These are phyloP conservation scores for Talaromyces liani DNA, from an alignment of 495 filamentous ascomycete species.

Conservation along the genomic window DNA sequence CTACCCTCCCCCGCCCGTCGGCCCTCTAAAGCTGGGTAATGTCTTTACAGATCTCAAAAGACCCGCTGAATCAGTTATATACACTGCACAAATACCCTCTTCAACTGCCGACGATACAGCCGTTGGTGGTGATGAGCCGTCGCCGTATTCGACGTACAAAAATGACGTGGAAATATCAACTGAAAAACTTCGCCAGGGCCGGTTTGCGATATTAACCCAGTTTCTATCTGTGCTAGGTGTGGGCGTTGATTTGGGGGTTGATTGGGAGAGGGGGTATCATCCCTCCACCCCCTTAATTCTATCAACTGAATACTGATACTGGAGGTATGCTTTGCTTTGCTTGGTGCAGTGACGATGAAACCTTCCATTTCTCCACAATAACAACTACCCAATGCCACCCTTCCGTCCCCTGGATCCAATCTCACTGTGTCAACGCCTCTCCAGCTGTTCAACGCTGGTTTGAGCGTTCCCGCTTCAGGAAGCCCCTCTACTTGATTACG, in stretches of 20 bases:
- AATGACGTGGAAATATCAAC: neutral
- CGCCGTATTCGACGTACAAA: neutral
- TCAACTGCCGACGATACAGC: neutral
- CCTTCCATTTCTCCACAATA: neutral
- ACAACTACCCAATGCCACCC: neutral
- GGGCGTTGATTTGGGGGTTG: neutral
- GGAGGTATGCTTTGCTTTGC: too few species aligned
- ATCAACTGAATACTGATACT: too few species aligned
- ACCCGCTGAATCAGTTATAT: neutral
- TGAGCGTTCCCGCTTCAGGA: neutral
- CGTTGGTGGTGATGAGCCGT: neutral
- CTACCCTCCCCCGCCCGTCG: neutral
- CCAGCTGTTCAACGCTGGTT: neutral
- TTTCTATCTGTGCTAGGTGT: neutral
- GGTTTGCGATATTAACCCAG: neutral
- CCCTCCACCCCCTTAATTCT: too few species aligned
- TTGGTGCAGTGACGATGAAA: neutral
- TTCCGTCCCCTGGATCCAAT: neutral
- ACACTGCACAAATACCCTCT: neutral
- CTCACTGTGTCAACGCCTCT: neutral
- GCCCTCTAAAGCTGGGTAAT: neutral
- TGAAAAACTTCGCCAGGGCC: neutral
- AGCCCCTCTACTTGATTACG: slow-evolving; percentile 15
- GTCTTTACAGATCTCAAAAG: neutral
- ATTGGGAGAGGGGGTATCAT: neutral